Evolutionary conservation across 148 eudicot species (phyloP).

Genomic region (Hydrangea macrophylla): DNA sequence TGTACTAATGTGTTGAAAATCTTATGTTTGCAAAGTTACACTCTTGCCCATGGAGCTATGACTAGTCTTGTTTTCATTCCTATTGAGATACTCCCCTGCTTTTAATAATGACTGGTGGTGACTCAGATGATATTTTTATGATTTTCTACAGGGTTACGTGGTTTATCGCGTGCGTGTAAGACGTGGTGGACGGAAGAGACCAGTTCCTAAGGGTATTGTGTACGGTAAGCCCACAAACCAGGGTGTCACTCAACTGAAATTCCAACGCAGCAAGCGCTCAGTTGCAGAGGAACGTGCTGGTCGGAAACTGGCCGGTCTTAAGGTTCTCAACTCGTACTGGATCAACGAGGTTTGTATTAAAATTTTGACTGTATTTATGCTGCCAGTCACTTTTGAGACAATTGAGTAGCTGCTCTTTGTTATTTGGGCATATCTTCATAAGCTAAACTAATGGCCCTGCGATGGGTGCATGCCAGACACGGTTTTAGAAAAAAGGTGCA

Average conservation of each 20-base stretch:
- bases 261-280: constrained; percentile 44
- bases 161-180: constrained; percentile 38
- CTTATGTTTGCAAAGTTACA: too few species aligned
- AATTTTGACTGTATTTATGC: neutral
- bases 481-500: too few species aligned
- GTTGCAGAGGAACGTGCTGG: constrained; percentile 49
- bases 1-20: too few species aligned
- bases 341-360: constrained; percentile 32
- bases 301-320: constrained; percentile 34
- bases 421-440: too few species aligned
- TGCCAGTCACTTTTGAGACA: neutral
- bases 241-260: constrained; percentile 43
- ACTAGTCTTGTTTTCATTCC: too few species aligned
- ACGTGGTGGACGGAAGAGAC: constrained; percentile 44
- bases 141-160: constrained; percentile 30
- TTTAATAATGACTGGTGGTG: too few species aligned
- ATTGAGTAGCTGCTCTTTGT: too few species aligned
- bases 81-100: neutral
- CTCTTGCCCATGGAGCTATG: too few species aligned
- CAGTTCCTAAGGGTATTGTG: constrained; percentile 44
- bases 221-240: constrained; percentile 43
- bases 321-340: constrained; percentile 50
- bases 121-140: neutral
- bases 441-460: too few species aligned
- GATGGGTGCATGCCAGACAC: too few species aligned